phyloP scores from a whole-genome alignment of 495 filamentous ascomycete species.

The Saxispiralis lemnorum region DNA sequence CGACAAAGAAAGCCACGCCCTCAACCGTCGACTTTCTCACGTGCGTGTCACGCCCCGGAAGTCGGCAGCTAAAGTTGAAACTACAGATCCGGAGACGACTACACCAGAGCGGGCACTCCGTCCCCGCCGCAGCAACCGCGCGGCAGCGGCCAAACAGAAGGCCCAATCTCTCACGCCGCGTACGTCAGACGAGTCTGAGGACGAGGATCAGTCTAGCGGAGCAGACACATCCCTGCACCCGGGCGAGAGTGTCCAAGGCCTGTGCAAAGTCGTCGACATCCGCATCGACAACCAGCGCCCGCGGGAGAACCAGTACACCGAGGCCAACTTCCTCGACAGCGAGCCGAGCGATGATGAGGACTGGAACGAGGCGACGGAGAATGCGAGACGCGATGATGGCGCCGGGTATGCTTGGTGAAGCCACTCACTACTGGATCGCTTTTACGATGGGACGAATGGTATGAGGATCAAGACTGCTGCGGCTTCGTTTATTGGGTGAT shows the following conservation, averaged over 20 bases:
- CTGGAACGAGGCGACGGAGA: slow-evolving; percentile 45
- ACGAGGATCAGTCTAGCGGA: slow-evolving; percentile 1
- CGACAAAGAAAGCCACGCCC: neutral
- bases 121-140: slow-evolving; percentile 4
- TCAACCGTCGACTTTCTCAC: neutral
- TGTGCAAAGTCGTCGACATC: slow-evolving; percentile 66
- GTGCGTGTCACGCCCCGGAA: slow-evolving; percentile 9
- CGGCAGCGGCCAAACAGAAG: neutral
- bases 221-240: slow-evolving; percentile 1
- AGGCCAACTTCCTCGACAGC: slow-evolving; percentile 63
- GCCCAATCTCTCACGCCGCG: neutral
- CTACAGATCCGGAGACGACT: neutral
- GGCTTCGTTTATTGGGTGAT: no score
- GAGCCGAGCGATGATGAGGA: slow-evolving; percentile 60
- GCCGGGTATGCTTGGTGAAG: slow-evolving; percentile 27
- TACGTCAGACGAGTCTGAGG: neutral
- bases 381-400: slow-evolving; percentile 16
- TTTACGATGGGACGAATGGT: neutral
- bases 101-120: neutral
- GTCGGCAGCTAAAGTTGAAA: slow-evolving; percentile 3
- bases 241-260: slow-evolving; percentile 40
- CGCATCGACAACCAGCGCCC: slow-evolving; percentile 70
- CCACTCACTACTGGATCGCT: neutral
- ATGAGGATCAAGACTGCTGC: no score
- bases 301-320: slow-evolving; percentile 50